A percentile compares a stretch with the other conserved stretches of the same genome.
Conservation (phyloP, 2,329 filamentous ascomycete species). For the Talaromyces verruculosus region DNA sequence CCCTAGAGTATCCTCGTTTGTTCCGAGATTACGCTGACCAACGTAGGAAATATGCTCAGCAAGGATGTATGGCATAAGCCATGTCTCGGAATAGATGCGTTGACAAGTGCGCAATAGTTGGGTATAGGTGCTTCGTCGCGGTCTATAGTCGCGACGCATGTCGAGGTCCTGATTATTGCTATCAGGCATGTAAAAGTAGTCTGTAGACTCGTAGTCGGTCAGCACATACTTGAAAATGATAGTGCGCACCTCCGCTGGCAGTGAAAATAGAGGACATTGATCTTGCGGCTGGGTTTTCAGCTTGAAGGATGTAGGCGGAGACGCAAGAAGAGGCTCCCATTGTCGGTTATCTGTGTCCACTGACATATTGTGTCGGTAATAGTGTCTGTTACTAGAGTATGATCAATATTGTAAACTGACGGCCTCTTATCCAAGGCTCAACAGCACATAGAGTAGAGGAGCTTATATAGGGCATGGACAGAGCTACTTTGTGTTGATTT, state of each 20-base stretch:
- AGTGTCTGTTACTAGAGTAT: background rate
- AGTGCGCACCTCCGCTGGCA: background rate
- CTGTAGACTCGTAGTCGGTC: background rate
- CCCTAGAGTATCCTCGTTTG: background rate
- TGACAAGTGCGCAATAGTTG: slow-evolving; percentile 53
- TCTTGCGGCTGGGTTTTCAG: background rate
- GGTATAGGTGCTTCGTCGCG: slow-evolving; percentile 36
- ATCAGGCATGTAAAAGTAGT: background rate
- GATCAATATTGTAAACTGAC: no score
- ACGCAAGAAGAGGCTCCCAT: background rate
- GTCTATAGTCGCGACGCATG: background rate
- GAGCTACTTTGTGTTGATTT: background rate
- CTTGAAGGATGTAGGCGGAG: background rate
- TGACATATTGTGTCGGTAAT: background rate
- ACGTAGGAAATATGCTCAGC: background rate
- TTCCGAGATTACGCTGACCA: background rate
- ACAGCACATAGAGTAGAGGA: background rate
- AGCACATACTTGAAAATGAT: slow-evolving; percentile 1
- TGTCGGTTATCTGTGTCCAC: no score
- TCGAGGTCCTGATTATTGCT: background rate
- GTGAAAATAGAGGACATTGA: background rate
- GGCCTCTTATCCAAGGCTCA: background rate
- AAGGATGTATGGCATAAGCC: slow-evolving; percentile 16
- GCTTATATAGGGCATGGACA: background rate
- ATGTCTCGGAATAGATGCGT: slow-evolving; percentile 38